A percentile compares a stretch with the other conserved stretches of the same genome.
Conservation (phyloP, 495 filamentous ascomycete species). For the Xylaria acuta region DNA sequence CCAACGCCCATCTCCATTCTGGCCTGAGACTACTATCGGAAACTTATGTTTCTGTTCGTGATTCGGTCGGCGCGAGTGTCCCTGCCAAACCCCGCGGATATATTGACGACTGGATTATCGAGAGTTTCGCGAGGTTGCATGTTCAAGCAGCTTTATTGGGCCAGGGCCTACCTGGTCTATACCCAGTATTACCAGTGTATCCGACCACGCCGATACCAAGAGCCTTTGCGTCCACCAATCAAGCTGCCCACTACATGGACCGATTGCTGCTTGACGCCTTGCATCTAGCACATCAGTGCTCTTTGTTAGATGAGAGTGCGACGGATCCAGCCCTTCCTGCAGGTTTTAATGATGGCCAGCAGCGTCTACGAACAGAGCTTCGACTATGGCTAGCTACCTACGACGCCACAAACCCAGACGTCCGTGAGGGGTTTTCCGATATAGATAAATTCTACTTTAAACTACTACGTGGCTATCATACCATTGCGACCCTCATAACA, state of each 20-base stretch:
- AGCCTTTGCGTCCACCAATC: slow-evolving; percentile 36
- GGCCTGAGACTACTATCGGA: slow-evolving; percentile 44
- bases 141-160: slow-evolving; percentile 45
- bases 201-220: slow-evolving; percentile 11
- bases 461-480: slow-evolving; percentile 53
- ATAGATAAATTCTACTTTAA: slow-evolving; percentile 28
- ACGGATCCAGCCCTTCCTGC: background rate
- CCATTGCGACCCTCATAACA: slow-evolving; percentile 56
- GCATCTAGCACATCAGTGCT: slow-evolving; percentile 35
- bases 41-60: background rate
- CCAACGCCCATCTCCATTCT: slow-evolving; percentile 54
- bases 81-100: slow-evolving; percentile 24
- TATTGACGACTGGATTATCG: slow-evolving; percentile 48
- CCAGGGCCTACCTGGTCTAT: slow-evolving; percentile 28
- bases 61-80: background rate
- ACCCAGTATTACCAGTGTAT: slow-evolving; percentile 16
- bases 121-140: slow-evolving; percentile 46
- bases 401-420: slow-evolving; percentile 19
- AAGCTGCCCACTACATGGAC: slow-evolving; percentile 42
- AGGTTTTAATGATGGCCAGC: slow-evolving; percentile 21
- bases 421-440: background rate
- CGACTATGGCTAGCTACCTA: slow-evolving; percentile 35
- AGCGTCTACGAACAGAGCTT: slow-evolving; percentile 30
- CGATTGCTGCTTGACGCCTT: slow-evolving; percentile 40
- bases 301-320: background rate